phyloP scores from a whole-genome alignment of 345 rosid species.

The Clausena lansium region DNA sequence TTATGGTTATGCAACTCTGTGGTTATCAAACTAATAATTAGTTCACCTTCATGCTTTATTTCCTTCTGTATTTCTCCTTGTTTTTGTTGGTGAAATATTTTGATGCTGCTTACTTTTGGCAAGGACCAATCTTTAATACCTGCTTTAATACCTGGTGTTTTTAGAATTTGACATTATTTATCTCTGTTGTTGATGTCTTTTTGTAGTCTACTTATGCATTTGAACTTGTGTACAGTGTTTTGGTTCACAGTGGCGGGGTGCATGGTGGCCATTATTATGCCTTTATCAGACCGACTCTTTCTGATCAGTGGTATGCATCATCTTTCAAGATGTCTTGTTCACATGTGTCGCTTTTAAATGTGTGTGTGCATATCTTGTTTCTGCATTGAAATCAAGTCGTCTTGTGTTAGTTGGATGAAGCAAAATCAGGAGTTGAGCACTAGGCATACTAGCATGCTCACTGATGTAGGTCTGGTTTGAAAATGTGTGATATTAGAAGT shows the following conservation, averaged over 20 bases:
- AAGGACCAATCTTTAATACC: neutral
- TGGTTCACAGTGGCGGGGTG: constrained; percentile 97
- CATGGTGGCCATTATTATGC: constrained; percentile 99
- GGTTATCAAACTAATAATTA: neutral
- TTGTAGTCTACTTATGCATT: constrained; percentile 12
- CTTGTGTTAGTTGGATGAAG: neutral
- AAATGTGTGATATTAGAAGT: neutral
- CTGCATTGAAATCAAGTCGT: neutral
- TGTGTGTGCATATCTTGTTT: neutral
- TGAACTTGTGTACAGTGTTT: constrained; percentile 63
- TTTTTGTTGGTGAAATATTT: neutral
- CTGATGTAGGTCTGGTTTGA: neutral
- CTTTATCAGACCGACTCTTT: constrained; percentile 91
- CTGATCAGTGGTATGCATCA: constrained; percentile 78
- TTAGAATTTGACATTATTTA: neutral
- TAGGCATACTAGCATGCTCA: neutral
- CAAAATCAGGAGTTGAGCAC: neutral
- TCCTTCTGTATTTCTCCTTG: neutral
- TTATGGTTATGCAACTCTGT: neutral
- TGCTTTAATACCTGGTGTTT: neutral
- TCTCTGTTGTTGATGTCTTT: neutral
- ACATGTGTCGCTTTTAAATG: neutral
- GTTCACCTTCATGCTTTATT: neutral
- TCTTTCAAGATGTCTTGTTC: neutral
- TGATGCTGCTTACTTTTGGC: neutral